phyloP scores from a whole-genome alignment of 1,139 yeast species.

The Sugiyamaella xylanicola region DNA sequence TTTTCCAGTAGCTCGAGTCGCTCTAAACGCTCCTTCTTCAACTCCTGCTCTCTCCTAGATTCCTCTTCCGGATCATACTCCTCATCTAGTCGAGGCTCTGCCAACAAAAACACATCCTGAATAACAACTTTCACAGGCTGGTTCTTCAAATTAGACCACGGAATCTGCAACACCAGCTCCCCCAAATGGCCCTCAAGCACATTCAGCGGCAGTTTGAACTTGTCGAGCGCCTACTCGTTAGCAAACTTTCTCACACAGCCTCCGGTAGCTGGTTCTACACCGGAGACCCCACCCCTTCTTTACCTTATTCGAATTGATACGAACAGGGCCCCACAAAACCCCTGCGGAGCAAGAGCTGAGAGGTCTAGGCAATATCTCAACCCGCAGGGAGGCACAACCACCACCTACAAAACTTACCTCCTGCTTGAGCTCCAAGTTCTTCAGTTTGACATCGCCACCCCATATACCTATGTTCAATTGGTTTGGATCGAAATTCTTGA shows the following conservation, averaged over 20 bases:
- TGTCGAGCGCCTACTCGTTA: constrained; percentile 63
- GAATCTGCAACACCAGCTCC: constrained; percentile 84
- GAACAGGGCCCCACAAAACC: too few relatives aligned
- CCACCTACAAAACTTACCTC: constrained; percentile 45
- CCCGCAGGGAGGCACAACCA: background rate
- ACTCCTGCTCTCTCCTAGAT: constrained; percentile 58
- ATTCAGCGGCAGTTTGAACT: constrained; percentile 80
- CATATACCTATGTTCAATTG: constrained; percentile 95
- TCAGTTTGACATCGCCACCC: constrained; percentile 94
- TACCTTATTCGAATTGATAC: too few relatives aligned
- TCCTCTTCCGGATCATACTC: constrained; percentile 68
- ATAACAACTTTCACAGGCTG: constrained; percentile 91
- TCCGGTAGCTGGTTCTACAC: too few relatives aligned
- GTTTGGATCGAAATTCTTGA: constrained; percentile 92
- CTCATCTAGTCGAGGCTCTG: constrained; percentile 64
- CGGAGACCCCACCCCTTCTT: too few relatives aligned
- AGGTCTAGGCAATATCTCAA: background rate
- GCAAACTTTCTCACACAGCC: too few relatives aligned
- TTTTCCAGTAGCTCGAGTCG: constrained; percentile 60
- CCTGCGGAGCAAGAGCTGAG: background rate
- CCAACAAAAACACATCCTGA: constrained; percentile 82
- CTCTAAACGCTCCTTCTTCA: constrained; percentile 68
- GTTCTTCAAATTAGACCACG: constrained; percentile 93
- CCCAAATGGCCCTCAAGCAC: constrained; percentile 93
- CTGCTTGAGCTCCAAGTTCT: constrained; percentile 71